Evolutionary conservation across 768 basidiomycete species (phyloP).

Genomic region (Agrocybe praecox): DNA sequence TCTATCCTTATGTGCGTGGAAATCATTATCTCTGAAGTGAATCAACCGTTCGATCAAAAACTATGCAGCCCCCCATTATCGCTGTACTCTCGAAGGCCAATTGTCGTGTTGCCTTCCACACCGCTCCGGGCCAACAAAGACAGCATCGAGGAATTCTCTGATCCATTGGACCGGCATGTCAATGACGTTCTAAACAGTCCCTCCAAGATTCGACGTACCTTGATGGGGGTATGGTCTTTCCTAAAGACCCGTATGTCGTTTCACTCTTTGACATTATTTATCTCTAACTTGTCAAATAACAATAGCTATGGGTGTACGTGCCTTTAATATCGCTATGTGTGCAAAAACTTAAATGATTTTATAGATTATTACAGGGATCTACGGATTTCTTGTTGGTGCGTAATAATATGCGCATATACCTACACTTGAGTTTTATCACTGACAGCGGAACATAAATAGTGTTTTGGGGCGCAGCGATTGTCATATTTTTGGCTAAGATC

Average conservation of each 20-base stretch:
- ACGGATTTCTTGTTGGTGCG: constrained; percentile 74
- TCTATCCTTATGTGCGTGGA: constrained; percentile 64
- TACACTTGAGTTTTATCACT: not conserved
- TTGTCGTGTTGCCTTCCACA: constrained; percentile 53
- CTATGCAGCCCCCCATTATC: constrained; percentile 62
- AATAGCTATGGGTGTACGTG: constrained; percentile 66
- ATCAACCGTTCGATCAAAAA: not conserved
- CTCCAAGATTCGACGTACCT: constrained; percentile 56
- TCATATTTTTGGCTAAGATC: constrained; percentile 66
- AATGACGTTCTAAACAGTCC: constrained; percentile 70
- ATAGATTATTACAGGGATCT: constrained; percentile 68
- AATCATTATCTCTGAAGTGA: not conserved
- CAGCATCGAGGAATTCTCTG: constrained; percentile 34
- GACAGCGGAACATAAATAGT: constrained; percentile 37
- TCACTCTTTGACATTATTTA: not conserved
- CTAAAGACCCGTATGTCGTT: constrained; percentile 72
- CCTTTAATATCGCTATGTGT: not conserved
- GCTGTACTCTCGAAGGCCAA: constrained; percentile 71
- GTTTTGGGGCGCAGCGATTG: constrained; percentile 88
- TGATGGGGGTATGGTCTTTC: constrained; percentile 80
- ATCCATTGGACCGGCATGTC: constrained; percentile 74
- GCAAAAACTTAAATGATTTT: constrained; percentile 3
- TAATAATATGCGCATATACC: not conserved
- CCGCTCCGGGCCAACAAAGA: constrained; percentile 33
- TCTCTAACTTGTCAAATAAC: constrained; percentile 2